phyloP scores from a whole-genome alignment of 116 monocot genomes.

The Thalassia testudinum region DNA sequence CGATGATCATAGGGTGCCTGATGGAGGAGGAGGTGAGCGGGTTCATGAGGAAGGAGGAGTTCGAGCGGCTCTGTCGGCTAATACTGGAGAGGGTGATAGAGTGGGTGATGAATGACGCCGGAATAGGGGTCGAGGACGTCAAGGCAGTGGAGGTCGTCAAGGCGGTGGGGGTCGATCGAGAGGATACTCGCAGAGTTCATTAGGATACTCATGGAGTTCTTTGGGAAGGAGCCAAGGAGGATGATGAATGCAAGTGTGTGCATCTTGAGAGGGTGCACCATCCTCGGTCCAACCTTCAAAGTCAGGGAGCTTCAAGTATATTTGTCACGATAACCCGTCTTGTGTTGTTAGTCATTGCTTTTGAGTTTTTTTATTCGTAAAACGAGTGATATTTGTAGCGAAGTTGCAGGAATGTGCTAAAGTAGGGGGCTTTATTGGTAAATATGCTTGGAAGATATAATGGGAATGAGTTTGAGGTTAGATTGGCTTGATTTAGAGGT shows the following conservation, averaged over 20 bases:
- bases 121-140: constrained; percentile 23
- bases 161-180: constrained; percentile 29
- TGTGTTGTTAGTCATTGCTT: no score
- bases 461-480: no score
- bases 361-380: no score
- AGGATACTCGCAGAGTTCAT: constrained; percentile 43
- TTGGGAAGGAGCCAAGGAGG: constrained; percentile 47
- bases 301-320: constrained; percentile 26
- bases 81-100: constrained; percentile 48
- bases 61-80: constrained; percentile 42
- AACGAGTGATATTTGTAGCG: no score
- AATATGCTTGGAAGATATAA: no score
- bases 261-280: constrained; percentile 66
- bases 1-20: constrained; percentile 63
- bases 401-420: no score
- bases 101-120: constrained; percentile 37
- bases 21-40: constrained; percentile 91
- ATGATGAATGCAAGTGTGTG: constrained; percentile 85
- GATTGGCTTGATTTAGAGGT: no score
- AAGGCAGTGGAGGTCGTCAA: constrained; percentile 73
- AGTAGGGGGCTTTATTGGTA: no score
- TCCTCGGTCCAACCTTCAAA: constrained; percentile 23
- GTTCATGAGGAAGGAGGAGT: constrained; percentile 71
- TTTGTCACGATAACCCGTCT: no score
- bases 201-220: constrained; percentile 48